Conservation (phyloP, 75 land plant species). For the Azolla pinnata region DNA sequence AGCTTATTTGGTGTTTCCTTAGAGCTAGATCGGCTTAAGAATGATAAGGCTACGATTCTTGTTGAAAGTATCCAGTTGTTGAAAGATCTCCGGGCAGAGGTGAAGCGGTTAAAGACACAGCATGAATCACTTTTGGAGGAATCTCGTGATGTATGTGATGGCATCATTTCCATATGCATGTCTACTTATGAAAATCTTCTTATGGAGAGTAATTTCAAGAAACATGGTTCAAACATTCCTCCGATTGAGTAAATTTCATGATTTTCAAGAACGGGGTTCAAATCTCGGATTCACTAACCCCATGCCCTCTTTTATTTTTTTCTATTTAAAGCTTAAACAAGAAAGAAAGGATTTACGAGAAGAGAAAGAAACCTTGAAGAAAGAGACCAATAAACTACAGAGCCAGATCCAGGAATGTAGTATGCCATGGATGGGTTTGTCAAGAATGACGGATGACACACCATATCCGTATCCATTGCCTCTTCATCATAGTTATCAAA, state of each 20-base stretch:
- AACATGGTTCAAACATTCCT: too few relatives aligned
- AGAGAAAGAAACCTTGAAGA: conserved; percentile 76
- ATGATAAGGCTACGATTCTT: conserved; percentile 93
- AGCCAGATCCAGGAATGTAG: conserved; percentile 76
- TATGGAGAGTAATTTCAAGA: neutral
- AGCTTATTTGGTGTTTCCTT: conserved; percentile 4
- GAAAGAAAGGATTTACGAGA: conserved; percentile 94
- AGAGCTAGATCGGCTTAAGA: conserved; percentile 96
- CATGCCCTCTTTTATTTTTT: neutral
- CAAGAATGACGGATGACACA: conserved; percentile 50
- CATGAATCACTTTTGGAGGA: conserved; percentile 64
- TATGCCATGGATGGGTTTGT: conserved; percentile 64
- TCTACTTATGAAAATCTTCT: conserved; percentile 1
- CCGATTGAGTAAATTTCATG: neutral
- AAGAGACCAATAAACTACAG: conserved; percentile 71
- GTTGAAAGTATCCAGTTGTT: conserved; percentile 78
- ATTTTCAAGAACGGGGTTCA: neutral
- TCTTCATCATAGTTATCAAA: conserved; percentile 10
- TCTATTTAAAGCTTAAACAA: conserved; percentile 58
- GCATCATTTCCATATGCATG: neutral
- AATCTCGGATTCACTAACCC: neutral
- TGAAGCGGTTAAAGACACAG: conserved; percentile 71
- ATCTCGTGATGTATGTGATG: conserved; percentile 63
- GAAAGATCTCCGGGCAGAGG: conserved; percentile 83
- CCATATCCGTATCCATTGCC: conserved; percentile 48